Evolutionary conservation across 495 filamentous ascomycete genomes (phyloP).

Genomic region (Penicillium cosmopolitanum): DNA sequence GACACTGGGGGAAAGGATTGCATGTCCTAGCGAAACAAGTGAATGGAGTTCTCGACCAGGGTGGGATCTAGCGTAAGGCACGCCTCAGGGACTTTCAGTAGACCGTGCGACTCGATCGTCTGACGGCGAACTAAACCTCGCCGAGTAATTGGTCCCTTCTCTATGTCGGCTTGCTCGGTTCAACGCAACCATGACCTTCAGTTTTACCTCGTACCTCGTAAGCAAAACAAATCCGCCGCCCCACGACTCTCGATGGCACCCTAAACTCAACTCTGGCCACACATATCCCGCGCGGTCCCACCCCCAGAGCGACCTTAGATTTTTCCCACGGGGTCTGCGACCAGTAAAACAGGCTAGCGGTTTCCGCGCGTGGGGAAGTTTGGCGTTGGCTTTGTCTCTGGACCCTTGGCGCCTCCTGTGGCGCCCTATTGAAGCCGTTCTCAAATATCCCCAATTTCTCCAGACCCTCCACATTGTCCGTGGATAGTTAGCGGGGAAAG

Average conservation of each 20-base stretch:
- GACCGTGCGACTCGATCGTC: slow-evolving; percentile 1
- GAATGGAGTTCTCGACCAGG: background rate
- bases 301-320: slow-evolving; percentile 5
- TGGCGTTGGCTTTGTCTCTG: background rate
- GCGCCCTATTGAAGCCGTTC: slow-evolving; percentile 12
- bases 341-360: background rate
- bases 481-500: background rate
- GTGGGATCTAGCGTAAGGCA: background rate
- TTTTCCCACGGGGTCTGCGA: slow-evolving; percentile 5
- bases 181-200: slow-evolving; percentile 4
- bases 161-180: slow-evolving; percentile 5
- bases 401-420: slow-evolving; percentile 15
- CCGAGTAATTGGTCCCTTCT: slow-evolving; percentile 12
- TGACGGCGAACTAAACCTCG: background rate
- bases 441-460: background rate
- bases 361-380: background rate
- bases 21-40: background rate
- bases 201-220: background rate
- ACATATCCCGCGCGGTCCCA: slow-evolving; percentile 4
- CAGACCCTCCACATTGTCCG: background rate
- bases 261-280: slow-evolving; percentile 1
- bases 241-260: slow-evolving; percentile 1
- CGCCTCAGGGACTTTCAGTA: background rate
- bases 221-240: background rate
- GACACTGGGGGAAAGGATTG: background rate